A percentile compares a stretch with the other conserved stretches of the same genome.
Evolutionary conservation across 108 stramenopile species (phyloP).

Genomic region (Cyclotella baltica): DNA sequence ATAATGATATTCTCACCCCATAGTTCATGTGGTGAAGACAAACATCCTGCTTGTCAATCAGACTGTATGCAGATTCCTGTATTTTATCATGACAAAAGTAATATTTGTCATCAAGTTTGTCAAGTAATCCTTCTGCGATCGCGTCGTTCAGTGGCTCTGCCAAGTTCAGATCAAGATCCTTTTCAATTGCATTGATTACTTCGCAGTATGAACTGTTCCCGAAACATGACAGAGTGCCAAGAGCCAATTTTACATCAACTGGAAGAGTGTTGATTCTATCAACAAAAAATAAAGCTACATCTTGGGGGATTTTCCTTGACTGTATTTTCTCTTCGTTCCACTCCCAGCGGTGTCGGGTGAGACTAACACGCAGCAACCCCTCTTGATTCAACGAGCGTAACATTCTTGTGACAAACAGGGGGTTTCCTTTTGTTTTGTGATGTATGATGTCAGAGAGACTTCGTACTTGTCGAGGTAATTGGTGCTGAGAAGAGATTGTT

Average conservation of each 20-base stretch:
- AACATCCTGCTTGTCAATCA: slow-evolving; percentile 15
- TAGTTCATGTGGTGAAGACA: slow-evolving; percentile 17
- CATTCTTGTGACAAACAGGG: slow-evolving; percentile 23
- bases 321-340: slow-evolving; percentile 23
- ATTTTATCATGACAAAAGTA: slow-evolving; percentile 28
- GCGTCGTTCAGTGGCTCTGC: slow-evolving; percentile 10
- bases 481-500: neutral
- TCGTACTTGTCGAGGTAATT: slow-evolving; percentile 25
- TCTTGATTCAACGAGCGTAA: slow-evolving; percentile 15
- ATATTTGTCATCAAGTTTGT: neutral
- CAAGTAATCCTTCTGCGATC: slow-evolving; percentile 21
- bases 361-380: slow-evolving; percentile 13
- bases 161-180: slow-evolving; percentile 5
- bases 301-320: neutral
- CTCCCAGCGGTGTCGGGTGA: slow-evolving; percentile 14
- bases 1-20: slow-evolving; percentile 20
- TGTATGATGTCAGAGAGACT: slow-evolving; percentile 26
- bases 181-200: slow-evolving; percentile 14
- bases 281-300: slow-evolving; percentile 22
- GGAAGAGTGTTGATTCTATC: slow-evolving; percentile 22
- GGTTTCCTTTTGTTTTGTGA: slow-evolving; percentile 43
- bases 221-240: slow-evolving; percentile 28
- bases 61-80: slow-evolving; percentile 40
- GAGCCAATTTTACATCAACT: slow-evolving; percentile 10
- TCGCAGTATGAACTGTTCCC: neutral